These are phyloP conservation scores for Bolboschoenoplectus hybrid DNA, from an alignment of 202 grass and related monocot species.

Conservation along the genomic window DNA sequence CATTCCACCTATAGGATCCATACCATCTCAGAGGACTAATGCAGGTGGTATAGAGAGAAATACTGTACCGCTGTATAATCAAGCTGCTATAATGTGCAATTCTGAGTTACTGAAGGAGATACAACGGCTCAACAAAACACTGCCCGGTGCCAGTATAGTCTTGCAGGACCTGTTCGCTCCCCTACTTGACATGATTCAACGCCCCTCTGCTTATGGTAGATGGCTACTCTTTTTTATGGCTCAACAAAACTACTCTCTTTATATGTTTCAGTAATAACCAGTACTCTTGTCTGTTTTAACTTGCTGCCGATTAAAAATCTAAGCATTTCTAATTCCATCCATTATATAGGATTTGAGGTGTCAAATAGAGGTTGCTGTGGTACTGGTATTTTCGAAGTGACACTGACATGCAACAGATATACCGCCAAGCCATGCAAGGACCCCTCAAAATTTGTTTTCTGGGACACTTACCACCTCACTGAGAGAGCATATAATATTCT, in stretches of 20 bases:
- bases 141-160: conserved; percentile 54
- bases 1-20: conserved; percentile 66
- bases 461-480: conserved; percentile 84
- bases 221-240: neutral
- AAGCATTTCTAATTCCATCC: neutral
- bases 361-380: conserved; percentile 70
- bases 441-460: conserved; percentile 65
- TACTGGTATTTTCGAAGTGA: conserved; percentile 74
- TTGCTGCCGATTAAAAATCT: neutral
- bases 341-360: conserved; percentile 64
- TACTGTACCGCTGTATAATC: conserved; percentile 70
- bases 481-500: conserved; percentile 74
- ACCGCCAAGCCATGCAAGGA: conserved; percentile 57
- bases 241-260: no score
- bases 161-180: conserved; percentile 69
- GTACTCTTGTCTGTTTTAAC: neutral
- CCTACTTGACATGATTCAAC: conserved; percentile 69
- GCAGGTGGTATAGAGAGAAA: conserved; percentile 63
- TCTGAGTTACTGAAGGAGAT: conserved; percentile 59
- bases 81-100: conserved; percentile 66
- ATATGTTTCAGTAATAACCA: neutral
- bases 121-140: conserved; percentile 53
- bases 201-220: conserved; percentile 58
- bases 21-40: conserved; percentile 81
- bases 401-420: conserved; percentile 62